These are phyloP conservation scores for Acacia crassicarpa DNA, from an alignment of 306 rosid genomes.

Conservation along the genomic window DNA sequence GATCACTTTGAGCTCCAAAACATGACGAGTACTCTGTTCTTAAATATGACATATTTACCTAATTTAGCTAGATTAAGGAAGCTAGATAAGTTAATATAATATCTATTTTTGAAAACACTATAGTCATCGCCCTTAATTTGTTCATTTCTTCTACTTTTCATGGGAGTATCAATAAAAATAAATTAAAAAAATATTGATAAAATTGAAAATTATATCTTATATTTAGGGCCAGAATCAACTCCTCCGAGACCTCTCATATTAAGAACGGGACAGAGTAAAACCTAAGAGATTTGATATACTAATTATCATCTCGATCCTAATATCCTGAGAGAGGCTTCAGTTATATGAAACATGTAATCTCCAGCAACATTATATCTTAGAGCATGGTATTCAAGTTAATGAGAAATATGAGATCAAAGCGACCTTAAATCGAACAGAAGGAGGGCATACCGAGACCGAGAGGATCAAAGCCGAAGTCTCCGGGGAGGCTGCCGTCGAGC, in stretches of 20 bases:
- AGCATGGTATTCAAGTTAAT: not conserved
- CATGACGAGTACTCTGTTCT: not conserved
- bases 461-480: constrained; percentile 78
- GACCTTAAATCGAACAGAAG: not conserved
- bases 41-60: not conserved
- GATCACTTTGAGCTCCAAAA: too few relatives aligned
- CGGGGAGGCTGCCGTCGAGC: constrained; percentile 84
- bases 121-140: too few relatives aligned
- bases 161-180: too few relatives aligned
- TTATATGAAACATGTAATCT: not conserved
- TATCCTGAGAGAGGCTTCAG: not conserved
- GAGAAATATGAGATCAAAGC: not conserved
- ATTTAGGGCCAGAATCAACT: too few relatives aligned
- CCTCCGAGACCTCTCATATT: too few relatives aligned
- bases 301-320: not conserved
- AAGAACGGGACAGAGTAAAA: too few relatives aligned
- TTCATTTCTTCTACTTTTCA: too few relatives aligned
- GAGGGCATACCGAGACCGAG: constrained; percentile 61
- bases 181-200: too few relatives aligned
- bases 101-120: too few relatives aligned
- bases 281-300: not conserved
- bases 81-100: too few relatives aligned
- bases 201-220: too few relatives aligned
- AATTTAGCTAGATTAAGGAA: too few relatives aligned
- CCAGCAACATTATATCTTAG: not conserved